These are phyloP conservation scores for Aspergillus sp. DNA, from an alignment of 2,329 filamentous ascomycete species.

Conservation along the genomic window DNA sequence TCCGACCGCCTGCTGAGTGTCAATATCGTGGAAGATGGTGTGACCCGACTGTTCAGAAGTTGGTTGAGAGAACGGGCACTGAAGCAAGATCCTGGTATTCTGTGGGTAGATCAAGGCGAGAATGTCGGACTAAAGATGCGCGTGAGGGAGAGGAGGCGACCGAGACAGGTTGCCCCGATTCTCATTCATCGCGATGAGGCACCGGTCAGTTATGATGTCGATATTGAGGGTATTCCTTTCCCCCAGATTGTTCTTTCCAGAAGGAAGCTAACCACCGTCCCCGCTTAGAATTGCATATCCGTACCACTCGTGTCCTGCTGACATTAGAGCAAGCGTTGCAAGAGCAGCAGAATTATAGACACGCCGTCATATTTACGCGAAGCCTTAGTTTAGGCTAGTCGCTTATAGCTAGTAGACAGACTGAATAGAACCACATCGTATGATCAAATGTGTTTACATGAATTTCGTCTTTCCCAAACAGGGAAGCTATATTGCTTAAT, in stretches of 20 bases:
- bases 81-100: conserved; percentile 31
- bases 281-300: neutral
- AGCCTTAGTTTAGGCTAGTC: neutral
- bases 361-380: conserved; percentile 47
- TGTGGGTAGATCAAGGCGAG: conserved; percentile 62
- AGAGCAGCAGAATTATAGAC: conserved; percentile 54
- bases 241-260: neutral
- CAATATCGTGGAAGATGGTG: conserved; percentile 59
- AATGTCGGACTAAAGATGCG: conserved; percentile 63
- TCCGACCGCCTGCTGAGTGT: conserved; percentile 58
- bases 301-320: neutral
- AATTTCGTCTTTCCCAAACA: too few relatives aligned
- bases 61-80: conserved; percentile 54
- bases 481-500: too few relatives aligned
- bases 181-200: conserved; percentile 56
- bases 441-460: too few relatives aligned
- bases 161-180: conserved; percentile 43
- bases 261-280: neutral
- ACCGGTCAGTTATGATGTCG: conserved; percentile 61
- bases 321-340: conserved; percentile 52
- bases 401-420: too few relatives aligned
- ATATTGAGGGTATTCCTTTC: conserved; percentile 59
- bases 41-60: conserved; percentile 63
- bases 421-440: too few relatives aligned
- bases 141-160: conserved; percentile 48